phyloP scores from a whole-genome alignment of 2,329 filamentous ascomycete genomes.

The Aspergillus spinulosporus region DNA sequence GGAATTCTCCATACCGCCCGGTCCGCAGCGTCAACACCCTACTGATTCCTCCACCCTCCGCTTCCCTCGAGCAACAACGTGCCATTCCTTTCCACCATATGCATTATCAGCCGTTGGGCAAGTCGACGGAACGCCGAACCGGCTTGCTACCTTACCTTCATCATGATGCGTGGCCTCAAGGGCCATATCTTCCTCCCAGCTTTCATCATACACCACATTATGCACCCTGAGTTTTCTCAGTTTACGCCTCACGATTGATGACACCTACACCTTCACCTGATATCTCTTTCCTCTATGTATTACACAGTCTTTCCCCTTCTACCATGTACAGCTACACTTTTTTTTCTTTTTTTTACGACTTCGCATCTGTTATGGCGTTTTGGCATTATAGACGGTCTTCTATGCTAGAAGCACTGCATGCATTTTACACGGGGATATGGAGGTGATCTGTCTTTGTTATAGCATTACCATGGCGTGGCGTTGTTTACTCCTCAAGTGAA shows the following conservation, averaged over 20 bases:
- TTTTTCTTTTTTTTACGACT: conserved; percentile 15
- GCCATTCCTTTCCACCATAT: conserved; percentile 68
- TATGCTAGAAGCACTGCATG: conserved; percentile 8
- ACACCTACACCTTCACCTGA: conserved; percentile 26
- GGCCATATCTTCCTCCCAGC: conserved; percentile 31
- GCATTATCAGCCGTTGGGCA: conserved; percentile 78
- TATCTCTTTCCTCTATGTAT: conserved; percentile 10
- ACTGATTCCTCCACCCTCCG: conserved; percentile 81
- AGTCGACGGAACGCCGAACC: conserved; percentile 63
- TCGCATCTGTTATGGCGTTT: conserved; percentile 27
- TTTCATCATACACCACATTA: conserved; percentile 34
- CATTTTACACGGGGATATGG: conserved; percentile 15
- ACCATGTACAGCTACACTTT: conserved; percentile 21
- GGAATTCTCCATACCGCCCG: conserved; percentile 89
- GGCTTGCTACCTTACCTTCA: conserved; percentile 65
- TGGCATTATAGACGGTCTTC: conserved; percentile 17
- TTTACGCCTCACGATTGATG: conserved; percentile 27
- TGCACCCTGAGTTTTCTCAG: conserved; percentile 24
- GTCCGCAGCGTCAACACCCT: conserved; percentile 86
- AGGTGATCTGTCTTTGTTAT: conserved; percentile 11
- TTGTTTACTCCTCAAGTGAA: conserved; percentile 12
- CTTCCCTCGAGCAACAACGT: conserved; percentile 73
- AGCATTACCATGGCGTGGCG: conserved; percentile 22
- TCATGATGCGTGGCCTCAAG: conserved; percentile 45
- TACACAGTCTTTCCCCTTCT: conserved; percentile 10